Conservation (phyloP, 768 basidiomycete genomes). For the Cystofilobasidium ferigula region DNA sequence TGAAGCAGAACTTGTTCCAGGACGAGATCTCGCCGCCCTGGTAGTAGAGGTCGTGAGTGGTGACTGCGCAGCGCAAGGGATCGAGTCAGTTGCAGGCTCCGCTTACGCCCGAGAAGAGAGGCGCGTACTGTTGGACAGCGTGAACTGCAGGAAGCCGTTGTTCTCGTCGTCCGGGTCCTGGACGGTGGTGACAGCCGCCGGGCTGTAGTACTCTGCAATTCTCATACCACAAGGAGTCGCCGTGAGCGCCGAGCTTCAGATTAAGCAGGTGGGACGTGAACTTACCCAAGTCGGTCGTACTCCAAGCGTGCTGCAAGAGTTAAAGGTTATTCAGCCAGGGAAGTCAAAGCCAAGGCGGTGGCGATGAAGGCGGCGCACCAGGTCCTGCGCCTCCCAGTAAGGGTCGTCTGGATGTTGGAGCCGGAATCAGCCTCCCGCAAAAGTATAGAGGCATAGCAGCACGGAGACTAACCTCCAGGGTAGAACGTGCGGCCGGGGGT, state of each 20-base stretch:
- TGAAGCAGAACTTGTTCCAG: conserved; percentile 25
- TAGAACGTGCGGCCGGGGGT: conserved; percentile 45
- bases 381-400: conserved; percentile 46
- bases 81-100: conserved; percentile 59
- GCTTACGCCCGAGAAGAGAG: conserved; percentile 39
- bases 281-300: conserved; percentile 27
- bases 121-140: conserved; percentile 50
- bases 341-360: not conserved
- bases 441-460: conserved; percentile 3
- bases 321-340: not conserved
- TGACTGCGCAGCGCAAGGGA: conserved; percentile 40
- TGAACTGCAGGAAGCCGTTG: conserved; percentile 64
- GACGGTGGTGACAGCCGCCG: conserved; percentile 52
- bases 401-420: conserved; percentile 48
- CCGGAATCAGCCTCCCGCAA: not conserved
- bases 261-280: no score
- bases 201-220: conserved; percentile 95
- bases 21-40: conserved; percentile 16
- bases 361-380: not conserved
- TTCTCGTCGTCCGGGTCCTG: conserved; percentile 15
- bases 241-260: no score
- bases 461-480: conserved; percentile 44
- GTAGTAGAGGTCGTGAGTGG: conserved; percentile 29
- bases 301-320: not conserved
- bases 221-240: no score